phyloP scores from a whole-genome alignment of 495 filamentous ascomycete species.

The Beverwykella pulmonaria region DNA sequence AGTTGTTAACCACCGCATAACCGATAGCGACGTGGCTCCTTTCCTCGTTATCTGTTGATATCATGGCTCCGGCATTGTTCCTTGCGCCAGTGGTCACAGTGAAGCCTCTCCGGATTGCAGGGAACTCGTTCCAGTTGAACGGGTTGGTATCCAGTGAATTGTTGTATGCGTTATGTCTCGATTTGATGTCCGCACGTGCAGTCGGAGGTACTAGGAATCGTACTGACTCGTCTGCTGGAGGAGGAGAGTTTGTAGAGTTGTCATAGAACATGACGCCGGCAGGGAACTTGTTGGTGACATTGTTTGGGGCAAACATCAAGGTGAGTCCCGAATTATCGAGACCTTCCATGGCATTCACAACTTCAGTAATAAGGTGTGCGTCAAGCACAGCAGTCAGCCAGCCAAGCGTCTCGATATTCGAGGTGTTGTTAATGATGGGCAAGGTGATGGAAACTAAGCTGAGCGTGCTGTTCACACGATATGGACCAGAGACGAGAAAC shows the following conservation, averaged over 20 bases:
- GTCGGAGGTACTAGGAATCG: conserved; percentile 51
- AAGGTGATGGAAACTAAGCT: conserved; percentile 81
- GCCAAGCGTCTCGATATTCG: conserved; percentile 63
- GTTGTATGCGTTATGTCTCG: conserved; percentile 54
- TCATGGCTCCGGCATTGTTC: conserved; percentile 64
- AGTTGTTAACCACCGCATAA: conserved; percentile 64
- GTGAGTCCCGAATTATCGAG: conserved; percentile 67
- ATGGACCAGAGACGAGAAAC: conserved; percentile 68
- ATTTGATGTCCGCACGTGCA: conserved; percentile 32
- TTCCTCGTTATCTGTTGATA: conserved; percentile 73
- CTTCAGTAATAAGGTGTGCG: conserved; percentile 58
- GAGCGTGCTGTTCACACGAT: conserved; percentile 66
- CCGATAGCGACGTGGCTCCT: conserved; percentile 67
- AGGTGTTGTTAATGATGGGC: conserved; percentile 68
- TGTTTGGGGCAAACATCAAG: conserved; percentile 67
- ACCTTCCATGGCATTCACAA: conserved; percentile 65
- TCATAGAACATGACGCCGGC: conserved; percentile 34
- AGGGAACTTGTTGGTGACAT: conserved; percentile 66
- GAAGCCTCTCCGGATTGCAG: conserved; percentile 59
- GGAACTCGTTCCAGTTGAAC: conserved; percentile 62
- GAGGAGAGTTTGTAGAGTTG: conserved; percentile 13
- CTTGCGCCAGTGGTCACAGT: conserved; percentile 47
- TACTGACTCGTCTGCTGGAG: conserved; percentile 36
- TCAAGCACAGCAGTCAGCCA: conserved; percentile 75
- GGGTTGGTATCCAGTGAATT: conserved; percentile 51